phyloP scores from a whole-genome alignment of 345 rosid species.

The Gossypium australe region DNA sequence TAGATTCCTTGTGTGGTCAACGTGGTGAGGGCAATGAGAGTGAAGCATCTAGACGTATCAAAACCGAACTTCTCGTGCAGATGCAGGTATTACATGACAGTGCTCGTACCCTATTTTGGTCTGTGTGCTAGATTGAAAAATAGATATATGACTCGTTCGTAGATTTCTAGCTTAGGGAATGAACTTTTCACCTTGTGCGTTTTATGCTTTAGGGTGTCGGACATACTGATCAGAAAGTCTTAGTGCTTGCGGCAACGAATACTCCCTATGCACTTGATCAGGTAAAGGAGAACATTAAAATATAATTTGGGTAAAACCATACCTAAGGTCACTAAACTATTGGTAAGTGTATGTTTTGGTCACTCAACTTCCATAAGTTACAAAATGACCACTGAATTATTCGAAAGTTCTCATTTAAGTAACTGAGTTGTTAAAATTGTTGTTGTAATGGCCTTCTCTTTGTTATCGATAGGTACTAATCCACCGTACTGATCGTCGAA shows the following conservation, averaged over 20 bases:
- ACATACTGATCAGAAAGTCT: constrained; percentile 67
- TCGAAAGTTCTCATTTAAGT: too few relatives aligned
- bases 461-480: too few relatives aligned
- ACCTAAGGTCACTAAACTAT: too few relatives aligned
- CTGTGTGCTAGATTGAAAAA: background rate
- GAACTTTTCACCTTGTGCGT: constrained; percentile 4
- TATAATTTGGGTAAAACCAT: too few relatives aligned
- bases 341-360: too few relatives aligned
- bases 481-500: too few relatives aligned
- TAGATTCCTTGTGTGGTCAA: constrained; percentile 74
- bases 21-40: constrained; percentile 86
- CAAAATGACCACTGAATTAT: too few relatives aligned
- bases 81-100: constrained; percentile 53
- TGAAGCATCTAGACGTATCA: constrained; percentile 82
- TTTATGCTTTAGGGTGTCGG: constrained; percentile 59
- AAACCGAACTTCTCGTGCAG: constrained; percentile 84
- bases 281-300: constrained; percentile 23
- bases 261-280: constrained; percentile 88
- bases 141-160: background rate
- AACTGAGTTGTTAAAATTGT: too few relatives aligned
- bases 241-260: constrained; percentile 82
- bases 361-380: too few relatives aligned
- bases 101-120: background rate
- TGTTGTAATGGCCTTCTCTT: too few relatives aligned
- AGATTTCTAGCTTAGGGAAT: background rate